Evolutionary conservation across 352 stramenopile species (phyloP), one percentile per base, ranked within the genome.

Genomic region (Thalassiosira allenii): DNA sequence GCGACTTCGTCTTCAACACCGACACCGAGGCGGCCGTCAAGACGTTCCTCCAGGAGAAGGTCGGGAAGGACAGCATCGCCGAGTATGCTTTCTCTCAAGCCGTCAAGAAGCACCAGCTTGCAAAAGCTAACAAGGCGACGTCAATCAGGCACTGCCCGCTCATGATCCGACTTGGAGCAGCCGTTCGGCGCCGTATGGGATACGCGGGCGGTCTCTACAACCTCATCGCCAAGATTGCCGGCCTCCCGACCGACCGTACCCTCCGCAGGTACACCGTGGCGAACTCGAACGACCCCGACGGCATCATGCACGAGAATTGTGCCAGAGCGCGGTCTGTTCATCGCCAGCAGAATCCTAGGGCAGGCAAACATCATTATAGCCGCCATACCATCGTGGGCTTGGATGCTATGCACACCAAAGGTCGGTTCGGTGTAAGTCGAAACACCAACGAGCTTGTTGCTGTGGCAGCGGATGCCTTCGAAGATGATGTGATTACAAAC

Each of bases 331-430:
- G 30, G 11, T n/a, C 67, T 2, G 17, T 33, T 11, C 68, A 68
- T 29, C 17, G 62, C 8, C 6, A 56, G 5, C 27, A 53, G 1
- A 17, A 62, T 62, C 67, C 54, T 22, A 30, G 32, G 33, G 41
- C 56, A 22, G 41, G 51, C 34, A 4, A 2, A 1, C 57, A 68
- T 20, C 23, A 59, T 27, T 69, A 8, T 0, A 4, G 29, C 0
- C 40, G 67, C n/a, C 54, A 67, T 53, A 29, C 51, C 2, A 34
- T 23, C 12, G 8, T 62, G 5, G 37, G 40, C 3, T 69, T 62
- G 11, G 67, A 77, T 27, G 32, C 41, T 30, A 77, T 77, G 67
- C 30, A 53, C n/a, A 59, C 20, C 0, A 77, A 77, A 53, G 67
- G 67, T 0, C 2, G 56, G 3, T 68, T 77, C 62, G 56, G 8